Percentiles rank a stretch among this genome's conserved stretches.
These are phyloP conservation scores for Boletus coccyginus DNA, from an alignment of 768 basidiomycete species.

Conservation along the genomic window DNA sequence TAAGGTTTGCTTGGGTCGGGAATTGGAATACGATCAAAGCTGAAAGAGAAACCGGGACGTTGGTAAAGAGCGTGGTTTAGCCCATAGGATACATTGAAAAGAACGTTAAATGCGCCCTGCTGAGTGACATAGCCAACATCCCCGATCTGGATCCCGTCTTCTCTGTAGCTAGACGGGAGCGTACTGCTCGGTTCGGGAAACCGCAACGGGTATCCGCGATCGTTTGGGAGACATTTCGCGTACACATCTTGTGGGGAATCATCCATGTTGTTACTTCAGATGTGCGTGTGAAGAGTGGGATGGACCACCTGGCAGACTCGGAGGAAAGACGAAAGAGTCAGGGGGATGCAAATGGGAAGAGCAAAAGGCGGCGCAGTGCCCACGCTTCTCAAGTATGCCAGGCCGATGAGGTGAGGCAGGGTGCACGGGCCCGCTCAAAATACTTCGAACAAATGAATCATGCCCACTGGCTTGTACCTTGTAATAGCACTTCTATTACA, in stretches of 20 bases:
- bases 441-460: no score
- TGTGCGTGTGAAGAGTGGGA: no score
- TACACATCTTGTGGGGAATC: conserved; percentile 3
- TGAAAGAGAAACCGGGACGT: neutral
- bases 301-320: no score
- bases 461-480: no score
- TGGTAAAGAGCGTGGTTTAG: neutral
- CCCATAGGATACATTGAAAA: conserved; percentile 30
- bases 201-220: conserved; percentile 32
- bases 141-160: conserved; percentile 30
- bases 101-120: conserved; percentile 27
- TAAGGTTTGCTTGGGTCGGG: neutral
- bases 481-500: no score
- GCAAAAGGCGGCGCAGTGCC: no score
- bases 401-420: no score
- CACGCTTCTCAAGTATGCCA: no score
- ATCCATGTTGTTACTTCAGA: neutral
- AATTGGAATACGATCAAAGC: neutral
- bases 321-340: no score
- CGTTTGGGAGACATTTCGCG: conserved; percentile 1
- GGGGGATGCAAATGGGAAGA: no score
- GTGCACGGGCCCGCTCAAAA: no score
- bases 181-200: conserved; percentile 23
- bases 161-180: conserved; percentile 22
- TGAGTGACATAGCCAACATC: conserved; percentile 31